Base-by-base conservation (phyloP, 2,329 filamentous ascomycete species). In the Clonostachys solani region DNA sequence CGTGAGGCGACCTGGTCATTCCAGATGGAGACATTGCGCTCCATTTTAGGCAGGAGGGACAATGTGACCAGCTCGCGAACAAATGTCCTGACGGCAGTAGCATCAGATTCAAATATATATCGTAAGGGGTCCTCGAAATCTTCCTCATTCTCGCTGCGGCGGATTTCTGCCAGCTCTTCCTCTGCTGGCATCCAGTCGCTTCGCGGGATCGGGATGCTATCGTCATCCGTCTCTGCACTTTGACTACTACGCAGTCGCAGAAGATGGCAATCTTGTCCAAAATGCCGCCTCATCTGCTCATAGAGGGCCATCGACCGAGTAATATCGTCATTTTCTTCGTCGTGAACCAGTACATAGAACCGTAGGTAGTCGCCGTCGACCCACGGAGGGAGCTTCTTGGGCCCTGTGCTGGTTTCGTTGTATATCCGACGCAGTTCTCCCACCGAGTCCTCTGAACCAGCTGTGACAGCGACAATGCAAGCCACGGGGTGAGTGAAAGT, bases 201-300 rank as follows among this genome's bases (percentile, higher is more conserved):
- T 18, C 82, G 78, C 2, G 92, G 89, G 18, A 96, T 75, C 45
- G 84, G 81, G 56, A 90, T 81, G 59, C 89, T 92, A 60, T 97
- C 92, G 62, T 96, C 92, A 63, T 97, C 94, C 2, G 90, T 92
- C 52, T 92, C 83, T 35, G 89, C 85, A 64, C 90, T 92, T 61
- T 91, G 87, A 36, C 83, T 87, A 58, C 89, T 95, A 56, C 92
- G 81, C 44, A 99, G 72, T 52, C 95, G 78, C 34, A 99, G 74
- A 12, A 99, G 75, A 67, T 99, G 94, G 62, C 94, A 99, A 66
- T 99, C 92, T 43, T 97, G 73, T 2, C 94, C 94, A 53, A 99
- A 89, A 67, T 96, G 90, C n/a, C 94, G 84, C 68, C 97, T 99
- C 95, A 99, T 99, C 65, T 96, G 90, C 57, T 99, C 94, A 65